Evolutionary conservation across 768 basidiomycete species (phyloP).

Genomic region (Steccherinum ochraceum): DNA sequence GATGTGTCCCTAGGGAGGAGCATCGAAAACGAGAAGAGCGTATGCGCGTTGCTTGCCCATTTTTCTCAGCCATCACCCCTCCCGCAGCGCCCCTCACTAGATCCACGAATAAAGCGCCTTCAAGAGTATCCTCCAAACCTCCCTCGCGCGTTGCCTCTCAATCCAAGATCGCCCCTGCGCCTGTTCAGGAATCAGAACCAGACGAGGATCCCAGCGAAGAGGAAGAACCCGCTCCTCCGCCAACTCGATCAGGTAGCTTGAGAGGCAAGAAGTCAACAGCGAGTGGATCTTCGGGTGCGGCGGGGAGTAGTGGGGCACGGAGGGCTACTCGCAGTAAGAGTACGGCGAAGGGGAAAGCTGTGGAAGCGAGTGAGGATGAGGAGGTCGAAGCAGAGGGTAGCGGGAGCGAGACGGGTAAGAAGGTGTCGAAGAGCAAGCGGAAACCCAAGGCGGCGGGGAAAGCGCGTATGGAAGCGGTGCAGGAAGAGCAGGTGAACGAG

Average conservation of each 20-base stretch:
- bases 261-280: conserved; percentile 6
- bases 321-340: conserved; percentile 17
- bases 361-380: conserved; percentile 13
- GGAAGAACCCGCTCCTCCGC: conserved; percentile 9
- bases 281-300: conserved; percentile 16
- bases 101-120: conserved; percentile 12
- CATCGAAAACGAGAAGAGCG: conserved; percentile 63
- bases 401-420: conserved; percentile 19
- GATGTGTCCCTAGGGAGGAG: conserved; percentile 46
- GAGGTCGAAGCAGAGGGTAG: conserved; percentile 19
- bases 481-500: conserved; percentile 23
- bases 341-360: conserved; percentile 8
- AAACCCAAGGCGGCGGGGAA: conserved; percentile 19
- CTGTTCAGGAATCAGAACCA: conserved; percentile 2
- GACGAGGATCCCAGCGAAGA: conserved; percentile 5
- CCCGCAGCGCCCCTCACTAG: conserved; percentile 12
- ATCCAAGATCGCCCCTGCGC: conserved; percentile 3
- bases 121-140: conserved; percentile 20
- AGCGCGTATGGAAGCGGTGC: conserved; percentile 20
- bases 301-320: conserved; percentile 14
- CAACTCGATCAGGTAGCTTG: conserved; percentile 20
- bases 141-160: conserved; percentile 15
- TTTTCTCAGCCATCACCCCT: conserved; percentile 27
- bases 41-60: conserved; percentile 34
- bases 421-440: conserved; percentile 19